Evolutionary conservation across 805 yeast species (phyloP), one percentile per base, ranked within the genome.

Genomic region (Candida glaebosa): DNA sequence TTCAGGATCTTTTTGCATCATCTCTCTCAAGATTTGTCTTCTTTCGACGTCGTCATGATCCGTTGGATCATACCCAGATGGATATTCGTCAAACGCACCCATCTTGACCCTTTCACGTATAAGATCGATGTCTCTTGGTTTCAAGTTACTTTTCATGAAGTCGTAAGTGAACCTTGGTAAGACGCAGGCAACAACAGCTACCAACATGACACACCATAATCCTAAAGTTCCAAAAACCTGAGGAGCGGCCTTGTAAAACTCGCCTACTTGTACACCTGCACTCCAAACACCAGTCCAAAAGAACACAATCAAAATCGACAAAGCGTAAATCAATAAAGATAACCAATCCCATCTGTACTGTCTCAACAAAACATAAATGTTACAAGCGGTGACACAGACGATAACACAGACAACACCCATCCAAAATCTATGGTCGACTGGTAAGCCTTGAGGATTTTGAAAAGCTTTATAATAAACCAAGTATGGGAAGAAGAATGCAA

Each of bases 271-370:
- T 2, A 63, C 46, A 19, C 74, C 59, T 3, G 79, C 61, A 22
- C 88, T 76, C 83, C 90, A 86, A 17, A 81, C 76, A n/a, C 91
- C 90, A 3, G 87, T 78, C 95, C 95, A 86, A 56, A 80, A 76
- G 51, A 74, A 83, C 14, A 84, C 69, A 33, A 84, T 49, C 46
- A 82, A 56, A 40, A 72, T 70, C 10, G 88, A 81, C 35, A 87
- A 54, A 1, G 73, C 63, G 42, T 68, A 64, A 45, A 83, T 72
- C 18, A 79, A 54, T 19, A 74, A 39, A 15, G 85, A 70, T 18
- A 86, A 55, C 82, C 84, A 80, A 61, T 86, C 95, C 95, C 95
- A 87, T 48, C 89, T 65, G 46, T 71, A 73, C 63, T 84, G 90
- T 53, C 80, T 83, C 44, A 82, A 58, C 50, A 85, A 53, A 24